phyloP scores from a whole-genome alignment of 495 filamentous ascomycete genomes.

The Aspergillus bertholletiae region DNA sequence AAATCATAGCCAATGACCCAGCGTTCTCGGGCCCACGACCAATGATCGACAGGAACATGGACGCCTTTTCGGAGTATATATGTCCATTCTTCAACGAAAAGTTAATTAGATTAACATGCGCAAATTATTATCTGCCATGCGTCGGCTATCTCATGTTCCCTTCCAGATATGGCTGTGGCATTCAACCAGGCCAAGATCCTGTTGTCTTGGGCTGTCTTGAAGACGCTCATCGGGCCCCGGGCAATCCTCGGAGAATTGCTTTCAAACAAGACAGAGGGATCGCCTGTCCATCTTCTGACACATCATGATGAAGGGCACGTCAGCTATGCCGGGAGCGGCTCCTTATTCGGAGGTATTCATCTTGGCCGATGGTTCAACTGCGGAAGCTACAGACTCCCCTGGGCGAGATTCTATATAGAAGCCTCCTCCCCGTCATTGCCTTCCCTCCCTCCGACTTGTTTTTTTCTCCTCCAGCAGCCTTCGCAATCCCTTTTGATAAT shows the following conservation, averaged over 20 bases:
- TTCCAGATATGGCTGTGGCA: background rate
- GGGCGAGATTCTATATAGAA: background rate
- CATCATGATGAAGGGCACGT: background rate
- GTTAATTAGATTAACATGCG: background rate
- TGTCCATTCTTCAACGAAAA: background rate
- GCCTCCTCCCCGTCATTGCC: background rate
- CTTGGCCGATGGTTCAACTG: background rate
- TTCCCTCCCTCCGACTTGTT: background rate
- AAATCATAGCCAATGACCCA: background rate
- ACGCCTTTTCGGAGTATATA: background rate
- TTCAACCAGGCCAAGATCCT: background rate
- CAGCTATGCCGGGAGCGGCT: background rate
- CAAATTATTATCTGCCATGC: background rate
- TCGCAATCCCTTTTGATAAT: background rate
- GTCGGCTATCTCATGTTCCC: background rate
- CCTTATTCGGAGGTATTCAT: background rate
- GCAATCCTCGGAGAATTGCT: background rate
- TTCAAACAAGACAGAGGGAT: background rate
- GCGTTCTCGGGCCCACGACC: background rate
- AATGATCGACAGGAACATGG: background rate
- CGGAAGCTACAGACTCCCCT: background rate
- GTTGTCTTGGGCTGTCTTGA: background rate
- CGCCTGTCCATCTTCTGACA: background rate
- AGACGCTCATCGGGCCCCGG: background rate
- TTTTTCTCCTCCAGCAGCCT: background rate